These are phyloP conservation scores for Dipodascopsis uninucleata DNA, from an alignment of 805 yeast genomes.

Conservation along the genomic window DNA sequence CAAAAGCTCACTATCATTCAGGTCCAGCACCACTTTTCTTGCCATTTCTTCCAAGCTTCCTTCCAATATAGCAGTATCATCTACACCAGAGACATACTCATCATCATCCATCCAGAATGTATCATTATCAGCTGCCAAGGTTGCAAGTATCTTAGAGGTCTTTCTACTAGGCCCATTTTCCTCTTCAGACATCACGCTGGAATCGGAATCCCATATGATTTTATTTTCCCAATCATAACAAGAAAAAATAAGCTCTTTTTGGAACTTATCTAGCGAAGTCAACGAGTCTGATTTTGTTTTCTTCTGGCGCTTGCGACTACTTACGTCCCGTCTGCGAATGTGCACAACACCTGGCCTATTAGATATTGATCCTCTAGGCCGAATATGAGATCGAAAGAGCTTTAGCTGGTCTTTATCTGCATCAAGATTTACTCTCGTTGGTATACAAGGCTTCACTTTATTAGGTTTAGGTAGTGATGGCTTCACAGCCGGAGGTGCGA, in stretches of 20 bases:
- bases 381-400: constrained; percentile 15
- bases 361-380: constrained; percentile 9
- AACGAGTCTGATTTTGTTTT: neutral
- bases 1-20: constrained; percentile 81
- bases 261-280: constrained; percentile 1
- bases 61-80: constrained; percentile 67
- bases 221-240: constrained; percentile 28
- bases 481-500: constrained; percentile 58
- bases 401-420: constrained; percentile 59
- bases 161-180: neutral
- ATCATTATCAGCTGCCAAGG: constrained; percentile 16
- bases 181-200: constrained; percentile 5
- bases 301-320: constrained; percentile 5
- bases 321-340: constrained; percentile 2
- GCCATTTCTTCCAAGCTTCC: constrained; percentile 45
- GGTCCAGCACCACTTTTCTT: constrained; percentile 52
- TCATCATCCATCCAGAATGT: constrained; percentile 30
- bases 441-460: constrained; percentile 39
- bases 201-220: constrained; percentile 23
- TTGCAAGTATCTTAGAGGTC: constrained; percentile 1
- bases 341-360: constrained; percentile 22
- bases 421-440: constrained; percentile 58
- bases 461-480: constrained; percentile 53
- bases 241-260: constrained; percentile 22
- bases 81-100: constrained; percentile 36